phyloP scores from a whole-genome alignment of 192 early-diverging fungal genomes.

The Coemansia sp. region DNA sequence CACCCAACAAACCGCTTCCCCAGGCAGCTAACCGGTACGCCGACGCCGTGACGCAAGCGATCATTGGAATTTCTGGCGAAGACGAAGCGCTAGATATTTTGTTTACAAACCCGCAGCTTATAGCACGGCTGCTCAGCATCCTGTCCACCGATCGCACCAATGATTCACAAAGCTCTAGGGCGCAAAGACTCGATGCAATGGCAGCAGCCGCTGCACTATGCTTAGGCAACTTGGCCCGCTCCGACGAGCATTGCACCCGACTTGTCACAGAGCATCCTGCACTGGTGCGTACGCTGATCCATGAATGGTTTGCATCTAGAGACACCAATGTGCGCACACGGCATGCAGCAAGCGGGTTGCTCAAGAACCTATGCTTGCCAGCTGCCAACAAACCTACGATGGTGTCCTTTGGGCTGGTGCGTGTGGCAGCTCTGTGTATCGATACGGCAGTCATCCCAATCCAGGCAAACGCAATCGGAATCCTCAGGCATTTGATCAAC shows the following conservation, averaged over 20 bases:
- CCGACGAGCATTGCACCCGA: constrained; percentile 63
- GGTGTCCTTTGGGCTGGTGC: constrained; percentile 21
- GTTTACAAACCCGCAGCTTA: constrained; percentile 24
- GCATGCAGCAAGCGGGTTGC: constrained; percentile 64
- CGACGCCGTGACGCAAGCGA: constrained; percentile 41
- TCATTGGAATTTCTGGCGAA: constrained; percentile 44
- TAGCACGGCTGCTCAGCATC: constrained; percentile 16
- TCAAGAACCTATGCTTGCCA: constrained; percentile 70
- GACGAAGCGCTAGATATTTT: constrained; percentile 33
- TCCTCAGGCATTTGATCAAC: constrained; percentile 32
- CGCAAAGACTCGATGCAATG: constrained; percentile 16
- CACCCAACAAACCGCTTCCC: constrained; percentile 30
- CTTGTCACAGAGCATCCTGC: constrained; percentile 60
- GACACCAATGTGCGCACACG: constrained; percentile 39
- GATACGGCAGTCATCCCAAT: constrained; percentile 46
- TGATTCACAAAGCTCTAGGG: not conserved
- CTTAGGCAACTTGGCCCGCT: constrained; percentile 71
- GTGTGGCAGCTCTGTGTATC: constrained; percentile 16
- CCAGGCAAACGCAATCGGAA: constrained; percentile 47
- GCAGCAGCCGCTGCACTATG: constrained; percentile 59
- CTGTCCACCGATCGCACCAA: constrained; percentile 11
- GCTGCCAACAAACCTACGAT: constrained; percentile 18
- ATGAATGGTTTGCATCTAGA: constrained; percentile 54
- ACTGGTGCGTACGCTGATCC: constrained; percentile 56
- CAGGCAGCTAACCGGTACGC: constrained; percentile 22